phyloP scores from a whole-genome alignment of 2,329 filamentous ascomycete genomes.

The Xylaria sp. region DNA sequence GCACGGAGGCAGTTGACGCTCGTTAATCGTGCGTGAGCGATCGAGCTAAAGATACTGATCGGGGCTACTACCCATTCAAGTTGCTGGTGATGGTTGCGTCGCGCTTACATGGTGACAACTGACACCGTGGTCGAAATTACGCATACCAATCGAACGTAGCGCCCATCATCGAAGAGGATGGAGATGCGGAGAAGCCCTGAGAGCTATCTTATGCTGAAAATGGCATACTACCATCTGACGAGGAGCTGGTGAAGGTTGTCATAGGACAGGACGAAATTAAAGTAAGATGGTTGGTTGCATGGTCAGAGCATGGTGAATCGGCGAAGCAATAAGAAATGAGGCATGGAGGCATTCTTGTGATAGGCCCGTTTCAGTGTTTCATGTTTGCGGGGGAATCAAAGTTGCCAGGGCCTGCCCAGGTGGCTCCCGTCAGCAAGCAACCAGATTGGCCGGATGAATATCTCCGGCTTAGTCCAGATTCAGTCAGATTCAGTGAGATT shows the following conservation, averaged over 20 bases:
- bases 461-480: slow-evolving; percentile 25
- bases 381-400: slow-evolving; percentile 28
- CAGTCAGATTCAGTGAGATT: slow-evolving; percentile 6
- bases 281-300: slow-evolving; percentile 18
- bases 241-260: neutral
- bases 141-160: slow-evolving; percentile 3
- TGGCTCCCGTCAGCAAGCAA: neutral
- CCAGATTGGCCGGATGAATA: slow-evolving; percentile 27
- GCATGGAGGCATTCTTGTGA: slow-evolving; percentile 11
- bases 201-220: neutral
- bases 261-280: slow-evolving; percentile 22
- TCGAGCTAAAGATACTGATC: neutral
- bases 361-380: slow-evolving; percentile 35
- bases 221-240: neutral
- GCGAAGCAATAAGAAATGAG: slow-evolving; percentile 6
- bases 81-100: neutral
- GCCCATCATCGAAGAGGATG: slow-evolving; percentile 1
- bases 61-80: neutral
- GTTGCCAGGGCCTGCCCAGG: neutral
- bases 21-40: neutral
- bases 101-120: slow-evolving; percentile 6
- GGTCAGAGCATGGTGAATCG: neutral
- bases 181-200: neutral
- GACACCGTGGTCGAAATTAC: neutral
- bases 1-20: neutral